A percentile compares a stretch with the other conserved stretches of the same genome.
These are phyloP conservation scores for Petrea volubilis DNA, from an alignment of 257 asterid species.

Conservation along the genomic window DNA sequence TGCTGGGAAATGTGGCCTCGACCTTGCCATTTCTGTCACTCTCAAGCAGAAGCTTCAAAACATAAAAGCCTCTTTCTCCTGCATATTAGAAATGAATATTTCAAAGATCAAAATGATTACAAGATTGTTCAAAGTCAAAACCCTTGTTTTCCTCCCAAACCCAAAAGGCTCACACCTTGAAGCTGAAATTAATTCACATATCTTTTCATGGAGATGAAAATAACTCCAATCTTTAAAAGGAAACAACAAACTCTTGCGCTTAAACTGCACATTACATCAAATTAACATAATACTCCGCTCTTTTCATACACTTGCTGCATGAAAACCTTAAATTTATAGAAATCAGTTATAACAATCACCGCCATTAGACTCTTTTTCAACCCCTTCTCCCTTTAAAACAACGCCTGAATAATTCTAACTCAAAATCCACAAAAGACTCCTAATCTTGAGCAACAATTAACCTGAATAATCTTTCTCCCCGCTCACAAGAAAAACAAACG, in stretches of 20 bases:
- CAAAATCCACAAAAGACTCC: background rate
- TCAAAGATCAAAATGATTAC: background rate
- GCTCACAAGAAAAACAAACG: background rate
- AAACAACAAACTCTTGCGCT: background rate
- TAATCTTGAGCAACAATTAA: slow-evolving; percentile 19
- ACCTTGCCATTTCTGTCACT: slow-evolving; percentile 61
- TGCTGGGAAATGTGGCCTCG: slow-evolving; percentile 65
- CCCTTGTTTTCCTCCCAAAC: background rate
- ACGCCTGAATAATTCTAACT: background rate
- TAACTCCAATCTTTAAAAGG: background rate
- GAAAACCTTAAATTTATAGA: slow-evolving; percentile 13
- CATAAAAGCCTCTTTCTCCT: slow-evolving; percentile 36
- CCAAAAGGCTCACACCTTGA: slow-evolving; percentile 3
- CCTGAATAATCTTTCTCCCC: background rate
- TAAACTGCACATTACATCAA: background rate
- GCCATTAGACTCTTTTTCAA: background rate
- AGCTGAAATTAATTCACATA: slow-evolving; percentile 20
- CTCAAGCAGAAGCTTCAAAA: slow-evolving; percentile 28
- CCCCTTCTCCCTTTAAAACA: background rate
- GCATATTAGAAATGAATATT: slow-evolving; percentile 23
- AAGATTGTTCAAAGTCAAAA: slow-evolving; percentile 19
- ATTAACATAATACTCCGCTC: slow-evolving; percentile 2
- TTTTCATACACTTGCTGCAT: slow-evolving; percentile 5
- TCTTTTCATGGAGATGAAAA: background rate
- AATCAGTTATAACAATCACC: slow-evolving; percentile 1